phyloP scores from a whole-genome alignment of 768 basidiomycete species.

The Udeniomyces megalosporus region DNA sequence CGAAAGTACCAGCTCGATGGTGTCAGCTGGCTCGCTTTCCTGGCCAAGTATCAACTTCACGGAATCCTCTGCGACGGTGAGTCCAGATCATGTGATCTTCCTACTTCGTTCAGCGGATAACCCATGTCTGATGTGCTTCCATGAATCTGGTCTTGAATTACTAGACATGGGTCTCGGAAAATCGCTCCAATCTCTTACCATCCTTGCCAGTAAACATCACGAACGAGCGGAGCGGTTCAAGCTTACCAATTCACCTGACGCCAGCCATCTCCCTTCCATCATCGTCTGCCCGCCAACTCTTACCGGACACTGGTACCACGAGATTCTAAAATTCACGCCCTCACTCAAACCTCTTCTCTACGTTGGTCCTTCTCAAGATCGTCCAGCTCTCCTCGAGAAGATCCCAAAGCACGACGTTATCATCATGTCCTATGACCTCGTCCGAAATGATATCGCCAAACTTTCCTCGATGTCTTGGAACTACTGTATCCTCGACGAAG shows the following conservation, averaged over 20 bases:
- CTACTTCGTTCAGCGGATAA: background rate
- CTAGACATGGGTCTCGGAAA: constrained; percentile 98
- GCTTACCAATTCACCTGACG: constrained; percentile 51
- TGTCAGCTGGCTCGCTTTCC: constrained; percentile 95
- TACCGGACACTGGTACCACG: constrained; percentile 98
- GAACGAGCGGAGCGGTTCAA: constrained; percentile 58
- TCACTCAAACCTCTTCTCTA: constrained; percentile 74
- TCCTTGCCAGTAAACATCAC: constrained; percentile 80
- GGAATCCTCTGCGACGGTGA: constrained; percentile 93
- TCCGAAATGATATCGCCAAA: constrained; percentile 75
- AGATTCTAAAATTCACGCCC: constrained; percentile 79
- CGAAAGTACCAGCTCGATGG: constrained; percentile 97
- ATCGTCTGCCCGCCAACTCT: constrained; percentile 94
- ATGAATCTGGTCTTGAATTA: too few species aligned
- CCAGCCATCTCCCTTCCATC: constrained; percentile 76
- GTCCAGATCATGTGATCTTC: constrained; percentile 19
- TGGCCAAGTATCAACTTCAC: constrained; percentile 93
- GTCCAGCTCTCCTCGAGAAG: constrained; percentile 48
- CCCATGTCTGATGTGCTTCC: background rate
- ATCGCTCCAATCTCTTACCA: constrained; percentile 93
- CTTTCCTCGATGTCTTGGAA: constrained; percentile 67
- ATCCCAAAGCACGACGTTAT: constrained; percentile 68
- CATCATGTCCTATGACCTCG: constrained; percentile 93
- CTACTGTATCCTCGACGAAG: constrained; percentile 94
- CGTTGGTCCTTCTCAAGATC: constrained; percentile 70